Evolutionary conservation across 2,329 filamentous ascomycete genomes (phyloP).

Genomic region (Mycosphaerella arachidis): DNA sequence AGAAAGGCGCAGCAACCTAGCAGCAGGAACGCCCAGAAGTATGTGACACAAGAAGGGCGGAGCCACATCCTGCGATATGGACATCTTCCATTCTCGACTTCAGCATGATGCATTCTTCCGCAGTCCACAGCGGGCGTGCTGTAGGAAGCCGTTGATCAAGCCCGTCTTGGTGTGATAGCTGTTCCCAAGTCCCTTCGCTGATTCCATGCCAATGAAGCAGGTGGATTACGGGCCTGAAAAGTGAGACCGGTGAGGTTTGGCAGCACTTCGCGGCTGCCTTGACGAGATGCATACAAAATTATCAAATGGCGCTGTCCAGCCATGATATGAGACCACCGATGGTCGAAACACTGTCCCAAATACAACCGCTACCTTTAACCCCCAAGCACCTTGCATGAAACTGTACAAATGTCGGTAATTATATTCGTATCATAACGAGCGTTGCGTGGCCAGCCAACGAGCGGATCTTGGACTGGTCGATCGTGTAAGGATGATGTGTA

Average conservation of each 20-base stretch:
- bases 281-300: neutral
- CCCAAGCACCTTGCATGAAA: conserved; percentile 1
- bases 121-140: neutral
- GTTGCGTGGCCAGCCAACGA: neutral
- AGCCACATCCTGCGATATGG: neutral
- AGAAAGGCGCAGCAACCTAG: neutral
- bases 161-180: neutral
- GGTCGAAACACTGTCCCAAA: neutral
- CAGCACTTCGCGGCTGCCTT: neutral
- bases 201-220: neutral
- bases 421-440: neutral
- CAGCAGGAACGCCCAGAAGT: neutral
- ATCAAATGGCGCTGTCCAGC: neutral
- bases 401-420: neutral
- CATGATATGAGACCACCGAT: neutral
- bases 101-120: neutral
- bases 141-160: neutral
- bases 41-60: neutral
- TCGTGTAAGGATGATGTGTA: neutral
- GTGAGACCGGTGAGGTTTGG: neutral
- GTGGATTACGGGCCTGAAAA: neutral
- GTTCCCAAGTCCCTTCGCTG: neutral
- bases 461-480: neutral
- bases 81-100: neutral
- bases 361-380: neutral